Evolutionary conservation across 208 protist species (phyloP).

Genomic region (Leishmania turanica): DNA sequence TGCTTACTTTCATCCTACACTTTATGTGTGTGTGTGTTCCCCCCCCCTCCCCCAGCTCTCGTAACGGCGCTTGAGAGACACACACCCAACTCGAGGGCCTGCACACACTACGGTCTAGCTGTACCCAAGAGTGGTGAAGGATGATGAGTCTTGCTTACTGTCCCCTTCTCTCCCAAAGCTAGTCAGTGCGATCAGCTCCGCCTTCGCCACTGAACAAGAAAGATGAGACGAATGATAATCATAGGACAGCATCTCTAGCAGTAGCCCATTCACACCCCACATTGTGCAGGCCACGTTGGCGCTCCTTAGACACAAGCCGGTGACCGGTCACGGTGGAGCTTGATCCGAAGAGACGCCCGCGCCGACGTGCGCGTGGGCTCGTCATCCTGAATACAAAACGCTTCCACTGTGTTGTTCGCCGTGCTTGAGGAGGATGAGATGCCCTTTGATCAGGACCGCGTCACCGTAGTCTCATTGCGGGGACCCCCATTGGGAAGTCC

Average conservation of each 20-base stretch:
- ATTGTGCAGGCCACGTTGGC: neutral
- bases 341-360: neutral
- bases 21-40: too few relatives aligned
- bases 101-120: neutral
- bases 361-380: neutral
- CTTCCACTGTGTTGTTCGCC: neutral
- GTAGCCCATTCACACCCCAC: neutral
- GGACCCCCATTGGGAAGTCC: neutral
- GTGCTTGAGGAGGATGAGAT: neutral
- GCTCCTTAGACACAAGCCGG: neutral
- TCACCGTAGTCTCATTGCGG: neutral
- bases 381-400: neutral
- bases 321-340: neutral
- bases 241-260: neutral
- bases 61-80: too few relatives aligned
- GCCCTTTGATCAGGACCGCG: neutral
- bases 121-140: neutral
- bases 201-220: neutral
- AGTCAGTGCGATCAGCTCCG: neutral
- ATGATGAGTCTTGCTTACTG: neutral
- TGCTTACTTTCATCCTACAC: too few relatives aligned
- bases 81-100: too few relatives aligned
- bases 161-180: neutral
- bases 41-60: too few relatives aligned
- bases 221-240: neutral